Base-by-base conservation (phyloP, 2,329 filamentous ascomycete genomes). In the Fusarium newnesense region DNA sequence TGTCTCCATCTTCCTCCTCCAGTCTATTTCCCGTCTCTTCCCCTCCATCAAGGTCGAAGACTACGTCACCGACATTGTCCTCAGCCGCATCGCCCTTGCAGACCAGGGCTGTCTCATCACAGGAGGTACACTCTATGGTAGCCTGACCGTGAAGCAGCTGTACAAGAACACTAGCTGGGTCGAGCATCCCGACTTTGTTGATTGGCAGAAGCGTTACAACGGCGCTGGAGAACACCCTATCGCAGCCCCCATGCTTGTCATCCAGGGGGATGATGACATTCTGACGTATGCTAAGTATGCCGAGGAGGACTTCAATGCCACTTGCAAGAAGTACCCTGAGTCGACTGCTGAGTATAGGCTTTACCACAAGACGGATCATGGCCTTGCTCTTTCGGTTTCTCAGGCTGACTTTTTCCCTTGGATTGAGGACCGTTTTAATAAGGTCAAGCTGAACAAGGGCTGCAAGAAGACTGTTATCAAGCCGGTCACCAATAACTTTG, bases 141-240 rank as follows among this genome's bases (percentile, higher is more conserved):
- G 21, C 15, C 39, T 70, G 0, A 70, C 60, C 0, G 47, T 36
- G 2, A 30, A 60, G 18, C 5, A 70, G 16, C 24, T 70, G 0
- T 70, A 70, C 19, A 70, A 70, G 30, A 70, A 70, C 37, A 70
- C 66, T 1, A 66, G 46, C 34, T 70, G 66, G 66, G 11, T 66
- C 2, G 40, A 64, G 16, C 49, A 57, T 13, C 67, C 67, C 2
- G 66, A 43, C 5, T 64, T 70, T 4, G 39, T 60, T 2, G 66
- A 65, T 28, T 70, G 66, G 66, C 66, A 66, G 36, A 70, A 70
- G 34, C 60, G 67, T 3, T 70, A 57, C n/a, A 70, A 70, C 18
- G 67, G 67, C 1, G 54, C 40, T 6, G 67, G 67, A 1, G 24
- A 54, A 19, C 60, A 70, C 8, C 52, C 52, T 5, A 42, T 70